phyloP scores from a whole-genome alignment of 169 alveolate species.

The Babesia microti region DNA sequence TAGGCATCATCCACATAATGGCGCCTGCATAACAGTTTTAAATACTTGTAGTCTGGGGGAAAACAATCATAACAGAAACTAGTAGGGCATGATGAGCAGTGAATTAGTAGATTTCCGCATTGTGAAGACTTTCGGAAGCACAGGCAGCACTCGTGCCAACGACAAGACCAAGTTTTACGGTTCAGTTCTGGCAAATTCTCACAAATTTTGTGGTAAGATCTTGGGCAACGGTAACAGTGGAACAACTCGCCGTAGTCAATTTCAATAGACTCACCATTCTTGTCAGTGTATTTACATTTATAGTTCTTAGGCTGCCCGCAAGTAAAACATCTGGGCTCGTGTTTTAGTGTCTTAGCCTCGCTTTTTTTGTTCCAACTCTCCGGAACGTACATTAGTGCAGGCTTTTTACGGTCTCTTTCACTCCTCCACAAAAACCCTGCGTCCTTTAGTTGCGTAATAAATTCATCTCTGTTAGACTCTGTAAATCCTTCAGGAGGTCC shows the following conservation, averaged over 20 bases:
- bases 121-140: slow-evolving; percentile 78
- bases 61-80: slow-evolving; percentile 82
- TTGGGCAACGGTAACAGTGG: slow-evolving; percentile 78
- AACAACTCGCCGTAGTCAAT: slow-evolving; percentile 68
- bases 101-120: slow-evolving; percentile 78
- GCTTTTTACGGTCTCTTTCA: slow-evolving; percentile 58
- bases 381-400: slow-evolving; percentile 58
- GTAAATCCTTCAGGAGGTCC: neutral
- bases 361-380: slow-evolving; percentile 58
- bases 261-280: slow-evolving; percentile 55
- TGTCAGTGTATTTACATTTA: slow-evolving; percentile 46
- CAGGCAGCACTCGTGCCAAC: slow-evolving; percentile 84
- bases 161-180: slow-evolving; percentile 74
- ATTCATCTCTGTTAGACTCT: slow-evolving; percentile 5
- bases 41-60: slow-evolving; percentile 74
- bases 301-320: slow-evolving; percentile 71
- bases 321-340: slow-evolving; percentile 74
- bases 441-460: slow-evolving; percentile 25
- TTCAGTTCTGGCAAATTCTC: slow-evolving; percentile 54
- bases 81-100: slow-evolving; percentile 82
- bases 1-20: slow-evolving; percentile 73
- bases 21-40: slow-evolving; percentile 45
- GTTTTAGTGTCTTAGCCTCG: slow-evolving; percentile 65
- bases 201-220: slow-evolving; percentile 74
- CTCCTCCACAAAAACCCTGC: slow-evolving; percentile 60